Evolutionary conservation across 345 rosid species (phyloP).

Genomic region (Populus tremula): DNA sequence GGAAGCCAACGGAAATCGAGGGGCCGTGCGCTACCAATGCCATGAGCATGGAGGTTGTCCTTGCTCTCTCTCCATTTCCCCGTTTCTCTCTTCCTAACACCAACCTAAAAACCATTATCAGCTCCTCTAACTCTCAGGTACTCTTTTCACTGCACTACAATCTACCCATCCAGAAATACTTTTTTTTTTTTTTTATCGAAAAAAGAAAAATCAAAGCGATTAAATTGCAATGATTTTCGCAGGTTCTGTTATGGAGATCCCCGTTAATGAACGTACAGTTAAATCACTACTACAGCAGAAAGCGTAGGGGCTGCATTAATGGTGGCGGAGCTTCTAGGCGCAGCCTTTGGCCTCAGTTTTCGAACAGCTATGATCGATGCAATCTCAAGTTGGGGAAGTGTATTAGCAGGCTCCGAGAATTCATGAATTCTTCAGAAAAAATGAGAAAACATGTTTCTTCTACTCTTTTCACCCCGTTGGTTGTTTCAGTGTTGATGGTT

Average conservation of each 20-base stretch:
- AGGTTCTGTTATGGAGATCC: conserved; percentile 41
- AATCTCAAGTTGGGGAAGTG: conserved; percentile 25
- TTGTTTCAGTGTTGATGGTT: conserved; percentile 47
- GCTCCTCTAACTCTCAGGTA: conserved; percentile 36
- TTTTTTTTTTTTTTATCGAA: background rate
- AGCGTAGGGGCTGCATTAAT: conserved; percentile 20
- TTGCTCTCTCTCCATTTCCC: conserved; percentile 41
- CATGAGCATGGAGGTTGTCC: conserved; percentile 43
- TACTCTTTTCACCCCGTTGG: conserved; percentile 39
- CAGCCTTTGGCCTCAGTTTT: conserved; percentile 2
- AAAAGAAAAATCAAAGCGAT: background rate
- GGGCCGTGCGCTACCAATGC: conserved; percentile 33
- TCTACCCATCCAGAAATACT: background rate
- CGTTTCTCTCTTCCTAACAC: conserved; percentile 15
- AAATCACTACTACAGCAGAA: background rate
- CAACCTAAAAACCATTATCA: conserved; percentile 17
- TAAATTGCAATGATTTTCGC: conserved; percentile 11
- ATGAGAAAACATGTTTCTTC: conserved; percentile 40
- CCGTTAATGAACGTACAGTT: background rate
- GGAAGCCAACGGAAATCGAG: conserved; percentile 7
- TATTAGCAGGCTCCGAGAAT: conserved; percentile 14
- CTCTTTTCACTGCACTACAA: background rate
- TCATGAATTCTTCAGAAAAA: conserved; percentile 29
- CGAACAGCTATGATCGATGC: conserved; percentile 19
- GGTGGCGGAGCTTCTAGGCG: conserved; percentile 3